These are phyloP conservation scores for Erysimum cheiranthoides DNA, from an alignment of 345 rosid species.

Conservation along the genomic window DNA sequence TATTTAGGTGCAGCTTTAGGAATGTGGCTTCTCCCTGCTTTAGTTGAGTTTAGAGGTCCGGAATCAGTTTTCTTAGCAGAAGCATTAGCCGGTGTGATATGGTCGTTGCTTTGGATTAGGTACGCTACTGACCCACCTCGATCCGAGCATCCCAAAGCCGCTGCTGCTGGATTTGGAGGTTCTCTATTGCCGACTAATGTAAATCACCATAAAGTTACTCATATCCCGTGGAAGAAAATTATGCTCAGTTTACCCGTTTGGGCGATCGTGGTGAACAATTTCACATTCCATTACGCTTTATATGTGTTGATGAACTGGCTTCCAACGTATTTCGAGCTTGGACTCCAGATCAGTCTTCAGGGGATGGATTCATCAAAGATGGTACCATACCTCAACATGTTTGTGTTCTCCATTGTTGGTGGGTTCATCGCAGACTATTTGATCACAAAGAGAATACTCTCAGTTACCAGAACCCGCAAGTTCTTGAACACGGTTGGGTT, in stretches of 20 bases:
- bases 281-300: slow-evolving; percentile 94
- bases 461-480: slow-evolving; percentile 82
- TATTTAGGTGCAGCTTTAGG: slow-evolving; percentile 97
- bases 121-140: slow-evolving; percentile 91
- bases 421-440: slow-evolving; percentile 92
- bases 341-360: slow-evolving; percentile 89
- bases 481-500: slow-evolving; percentile 85
- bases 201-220: slow-evolving; percentile 65
- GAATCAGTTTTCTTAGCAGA: slow-evolving; percentile 87
- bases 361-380: slow-evolving; percentile 97
- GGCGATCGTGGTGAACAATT: slow-evolving; percentile 94
- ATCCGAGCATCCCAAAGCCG: slow-evolving; percentile 89
- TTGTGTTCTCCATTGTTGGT: slow-evolving; percentile 91
- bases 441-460: slow-evolving; percentile 73
- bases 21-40: slow-evolving; percentile 89
- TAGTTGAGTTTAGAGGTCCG: slow-evolving; percentile 86
- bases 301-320: slow-evolving; percentile 98
- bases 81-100: slow-evolving; percentile 81
- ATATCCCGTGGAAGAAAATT: slow-evolving; percentile 92
- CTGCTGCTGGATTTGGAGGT: slow-evolving; percentile 84
- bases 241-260: slow-evolving; percentile 74
- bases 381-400: slow-evolving; percentile 98
- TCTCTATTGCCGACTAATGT: slow-evolving; percentile 69
- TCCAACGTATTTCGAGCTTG: slow-evolving; percentile 89
- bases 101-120: slow-evolving; percentile 87